Percentiles rank a stretch among this genome's conserved stretches.
Evolutionary conservation across 805 yeast species (phyloP).

Genomic region (Wickerhamiella domercqiae): DNA sequence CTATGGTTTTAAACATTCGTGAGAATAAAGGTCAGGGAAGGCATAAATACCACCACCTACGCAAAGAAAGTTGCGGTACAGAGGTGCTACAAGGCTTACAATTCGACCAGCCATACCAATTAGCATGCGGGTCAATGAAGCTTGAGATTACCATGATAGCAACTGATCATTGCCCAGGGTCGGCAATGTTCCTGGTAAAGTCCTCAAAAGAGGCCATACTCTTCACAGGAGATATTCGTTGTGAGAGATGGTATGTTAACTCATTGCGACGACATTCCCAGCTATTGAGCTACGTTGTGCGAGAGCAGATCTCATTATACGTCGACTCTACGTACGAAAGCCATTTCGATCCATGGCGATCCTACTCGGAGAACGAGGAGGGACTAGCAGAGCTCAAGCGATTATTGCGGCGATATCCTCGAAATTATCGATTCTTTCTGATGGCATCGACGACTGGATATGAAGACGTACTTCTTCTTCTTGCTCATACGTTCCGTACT

Average conservation of each 20-base stretch:
- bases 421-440: slow-evolving; percentile 29
- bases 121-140: slow-evolving; percentile 10
- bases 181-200: slow-evolving; percentile 35
- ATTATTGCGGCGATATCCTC: slow-evolving; percentile 31
- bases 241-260: slow-evolving; percentile 38
- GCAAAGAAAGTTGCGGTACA: slow-evolving; percentile 14
- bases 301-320: slow-evolving; percentile 31
- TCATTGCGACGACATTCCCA: slow-evolving; percentile 26
- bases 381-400: slow-evolving; percentile 28
- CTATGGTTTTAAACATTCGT: slow-evolving; percentile 15
- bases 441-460: slow-evolving; percentile 33
- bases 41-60: slow-evolving; percentile 16
- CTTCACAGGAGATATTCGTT: slow-evolving; percentile 43
- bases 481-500: slow-evolving; percentile 19
- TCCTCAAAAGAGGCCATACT: slow-evolving; percentile 29
- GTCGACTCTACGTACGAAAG: slow-evolving; percentile 40
- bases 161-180: slow-evolving; percentile 47
- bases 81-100: slow-evolving; percentile 14
- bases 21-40: slow-evolving; percentile 13
- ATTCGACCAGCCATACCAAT: slow-evolving; percentile 7
- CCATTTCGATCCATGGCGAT: slow-evolving; percentile 35
- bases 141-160: slow-evolving; percentile 31
- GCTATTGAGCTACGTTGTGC: slow-evolving; percentile 29
- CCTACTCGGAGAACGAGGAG: slow-evolving; percentile 28
- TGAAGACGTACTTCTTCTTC: slow-evolving; percentile 36